These are phyloP conservation scores for Plenodomus lindquistii DNA, from an alignment of 2,329 filamentous ascomycete genomes.

Conservation along the genomic window DNA sequence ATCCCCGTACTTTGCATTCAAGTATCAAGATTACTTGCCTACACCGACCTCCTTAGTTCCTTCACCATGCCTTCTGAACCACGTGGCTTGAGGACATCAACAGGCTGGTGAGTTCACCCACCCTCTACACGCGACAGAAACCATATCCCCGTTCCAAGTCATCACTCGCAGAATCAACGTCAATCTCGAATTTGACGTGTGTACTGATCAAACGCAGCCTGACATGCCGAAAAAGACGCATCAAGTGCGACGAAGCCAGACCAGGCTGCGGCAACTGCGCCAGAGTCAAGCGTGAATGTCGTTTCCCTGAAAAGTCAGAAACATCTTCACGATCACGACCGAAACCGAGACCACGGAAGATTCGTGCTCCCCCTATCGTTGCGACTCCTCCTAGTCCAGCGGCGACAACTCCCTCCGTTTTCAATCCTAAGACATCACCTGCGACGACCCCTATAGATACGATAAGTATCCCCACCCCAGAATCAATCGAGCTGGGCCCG, in stretches of 20 bases:
- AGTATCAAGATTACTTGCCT: too few relatives aligned
- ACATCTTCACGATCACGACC: too few relatives aligned
- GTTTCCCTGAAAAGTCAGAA: slow-evolving; percentile 36
- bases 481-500: too few relatives aligned
- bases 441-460: too few relatives aligned
- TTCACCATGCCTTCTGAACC: slow-evolving; percentile 52
- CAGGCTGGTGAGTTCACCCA: slow-evolving; percentile 46
- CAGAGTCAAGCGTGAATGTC: slow-evolving; percentile 50
- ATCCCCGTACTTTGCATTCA: too few relatives aligned
- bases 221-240: slow-evolving; percentile 53
- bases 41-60: too few relatives aligned
- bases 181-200: not conserved
- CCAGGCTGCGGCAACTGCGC: slow-evolving; percentile 44
- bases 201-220: slow-evolving; percentile 36
- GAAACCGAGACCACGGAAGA: too few relatives aligned
- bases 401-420: too few relatives aligned
- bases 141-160: not conserved
- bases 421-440: too few relatives aligned
- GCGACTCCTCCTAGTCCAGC: too few relatives aligned
- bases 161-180: not conserved
- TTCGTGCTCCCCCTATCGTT: too few relatives aligned
- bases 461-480: too few relatives aligned
- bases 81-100: slow-evolving; percentile 50
- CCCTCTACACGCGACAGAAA: not conserved
- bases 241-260: slow-evolving; percentile 54